Percentiles rank a stretch among this genome's conserved stretches.
phyloP scores from a whole-genome alignment of 2,329 filamentous ascomycete genomes.

The Corniculantispora saksenae region DNA sequence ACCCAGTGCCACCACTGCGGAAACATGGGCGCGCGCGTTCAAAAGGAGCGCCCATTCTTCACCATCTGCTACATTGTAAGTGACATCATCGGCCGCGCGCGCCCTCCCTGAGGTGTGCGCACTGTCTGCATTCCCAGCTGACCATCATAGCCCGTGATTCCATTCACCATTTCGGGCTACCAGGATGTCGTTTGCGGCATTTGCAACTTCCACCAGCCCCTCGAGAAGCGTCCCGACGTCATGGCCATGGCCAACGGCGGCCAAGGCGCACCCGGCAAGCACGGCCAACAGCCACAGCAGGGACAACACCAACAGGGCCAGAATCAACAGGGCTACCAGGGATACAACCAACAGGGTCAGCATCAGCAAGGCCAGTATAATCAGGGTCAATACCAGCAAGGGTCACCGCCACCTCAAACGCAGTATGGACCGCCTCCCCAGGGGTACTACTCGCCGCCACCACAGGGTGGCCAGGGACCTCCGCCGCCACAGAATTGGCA shows the following conservation, averaged over 20 bases:
- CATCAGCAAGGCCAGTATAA: slow-evolving; percentile 9
- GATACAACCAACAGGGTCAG: slow-evolving; percentile 26
- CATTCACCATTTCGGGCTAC: slow-evolving; percentile 67
- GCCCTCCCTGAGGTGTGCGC: too few relatives aligned
- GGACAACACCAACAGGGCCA: slow-evolving; percentile 36
- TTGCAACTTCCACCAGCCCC: slow-evolving; percentile 73
- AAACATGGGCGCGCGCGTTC: slow-evolving; percentile 61
- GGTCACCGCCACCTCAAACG: neutral
- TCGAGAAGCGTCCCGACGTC: slow-evolving; percentile 59
- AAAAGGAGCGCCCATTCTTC: slow-evolving; percentile 71
- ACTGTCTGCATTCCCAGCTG: neutral
- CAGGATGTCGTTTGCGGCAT: slow-evolving; percentile 72
- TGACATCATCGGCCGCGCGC: slow-evolving; percentile 19
- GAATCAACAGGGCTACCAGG: slow-evolving; percentile 23
- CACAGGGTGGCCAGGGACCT: slow-evolving; percentile 17
- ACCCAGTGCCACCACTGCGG: slow-evolving; percentile 69
- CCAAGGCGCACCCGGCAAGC: slow-evolving; percentile 26
- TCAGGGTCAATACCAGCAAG: slow-evolving; percentile 13
- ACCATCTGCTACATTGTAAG: slow-evolving; percentile 75
- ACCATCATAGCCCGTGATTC: slow-evolving; percentile 61
- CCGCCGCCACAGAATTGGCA: slow-evolving; percentile 4
- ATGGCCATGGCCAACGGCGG: slow-evolving; percentile 51
- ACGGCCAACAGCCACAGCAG: slow-evolving; percentile 23
- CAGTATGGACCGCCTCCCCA: slow-evolving; percentile 11
- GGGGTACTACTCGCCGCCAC: slow-evolving; percentile 7